phyloP scores from a whole-genome alignment of 2,329 filamentous ascomycete species.

The Metarhizium rileyi region DNA sequence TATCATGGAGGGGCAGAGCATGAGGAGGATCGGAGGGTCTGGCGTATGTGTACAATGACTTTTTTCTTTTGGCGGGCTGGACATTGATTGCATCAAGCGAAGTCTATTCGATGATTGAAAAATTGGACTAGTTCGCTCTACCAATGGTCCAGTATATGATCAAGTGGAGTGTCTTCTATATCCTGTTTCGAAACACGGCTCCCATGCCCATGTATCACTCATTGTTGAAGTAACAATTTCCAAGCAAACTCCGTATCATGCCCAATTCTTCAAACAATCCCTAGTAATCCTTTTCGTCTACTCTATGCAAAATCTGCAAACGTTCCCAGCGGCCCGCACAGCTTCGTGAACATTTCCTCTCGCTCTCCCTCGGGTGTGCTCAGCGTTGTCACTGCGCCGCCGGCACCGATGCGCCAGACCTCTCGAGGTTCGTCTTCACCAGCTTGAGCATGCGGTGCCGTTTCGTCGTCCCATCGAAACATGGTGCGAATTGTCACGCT shows the following conservation, averaged over 20 bases:
- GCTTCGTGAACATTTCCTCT: slow-evolving; percentile 81
- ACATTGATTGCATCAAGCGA: neutral
- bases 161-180: neutral
- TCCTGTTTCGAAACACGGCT: no score
- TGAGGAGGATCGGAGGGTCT: neutral
- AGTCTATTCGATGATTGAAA: neutral
- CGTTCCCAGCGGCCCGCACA: slow-evolving; percentile 46
- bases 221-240: neutral
- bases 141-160: neutral
- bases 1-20: neutral
- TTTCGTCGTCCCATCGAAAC: slow-evolving; percentile 61
- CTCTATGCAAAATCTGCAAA: slow-evolving; percentile 29
- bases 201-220: neutral
- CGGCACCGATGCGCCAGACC: slow-evolving; percentile 77
- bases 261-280: neutral
- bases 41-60: neutral
- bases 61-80: neutral
- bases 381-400: slow-evolving; percentile 79
- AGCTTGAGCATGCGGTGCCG: slow-evolving; percentile 17
- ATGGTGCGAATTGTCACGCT: slow-evolving; percentile 83
- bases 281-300: neutral
- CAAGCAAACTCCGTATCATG: neutral
- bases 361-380: slow-evolving; percentile 73
- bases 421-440: slow-evolving; percentile 32
- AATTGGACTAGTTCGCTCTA: neutral